Percentiles rank a stretch among this genome's conserved stretches.
phyloP scores from a whole-genome alignment of 2,329 filamentous ascomycete genomes.

The Magnaporthiopsis rhizophila region DNA sequence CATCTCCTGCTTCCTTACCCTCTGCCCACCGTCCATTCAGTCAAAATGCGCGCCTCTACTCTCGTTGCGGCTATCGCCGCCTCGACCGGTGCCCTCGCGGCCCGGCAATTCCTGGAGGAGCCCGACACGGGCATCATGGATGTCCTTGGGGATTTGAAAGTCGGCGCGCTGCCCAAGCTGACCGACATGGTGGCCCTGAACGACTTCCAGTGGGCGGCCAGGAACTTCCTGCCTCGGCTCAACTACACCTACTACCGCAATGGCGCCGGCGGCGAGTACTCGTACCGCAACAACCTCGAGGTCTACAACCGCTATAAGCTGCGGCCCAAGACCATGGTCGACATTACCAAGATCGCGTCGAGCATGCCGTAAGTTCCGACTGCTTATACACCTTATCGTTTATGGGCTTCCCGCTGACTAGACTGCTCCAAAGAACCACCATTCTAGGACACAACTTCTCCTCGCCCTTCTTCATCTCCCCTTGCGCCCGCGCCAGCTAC shows the following conservation, averaged over 20 bases:
- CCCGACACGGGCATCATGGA: conserved; percentile 37
- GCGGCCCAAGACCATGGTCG: conserved; percentile 39
- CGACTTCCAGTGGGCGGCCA: conserved; percentile 46
- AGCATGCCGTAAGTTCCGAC: conserved; percentile 23
- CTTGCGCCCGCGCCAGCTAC: conserved; percentile 36
- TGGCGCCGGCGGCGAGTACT: conserved; percentile 47
- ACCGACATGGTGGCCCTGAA: conserved; percentile 38
- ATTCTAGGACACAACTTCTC: conserved; percentile 46
- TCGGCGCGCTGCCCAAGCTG: conserved; percentile 32
- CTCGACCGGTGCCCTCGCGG: conserved; percentile 29
- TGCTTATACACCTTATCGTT: neutral
- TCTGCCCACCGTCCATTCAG: neutral
- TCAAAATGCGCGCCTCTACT: conserved; percentile 24
- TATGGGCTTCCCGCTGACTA: neutral
- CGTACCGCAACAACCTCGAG: conserved; percentile 49
- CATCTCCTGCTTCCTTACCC: neutral
- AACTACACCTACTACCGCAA: conserved; percentile 52
- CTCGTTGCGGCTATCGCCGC: conserved; percentile 33
- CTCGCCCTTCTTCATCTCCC: conserved; percentile 46
- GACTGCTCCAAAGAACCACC: conserved; percentile 26
- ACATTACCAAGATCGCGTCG: conserved; percentile 35
- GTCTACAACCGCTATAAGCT: conserved; percentile 40
- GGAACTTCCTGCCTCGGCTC: conserved; percentile 34
- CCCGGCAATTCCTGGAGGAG: conserved; percentile 35
- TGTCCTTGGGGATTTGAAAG: conserved; percentile 25